Evolutionary conservation across 2,329 filamentous ascomycete species (phyloP).

Genomic region (Chrysoporthe deuterocubensis): DNA sequence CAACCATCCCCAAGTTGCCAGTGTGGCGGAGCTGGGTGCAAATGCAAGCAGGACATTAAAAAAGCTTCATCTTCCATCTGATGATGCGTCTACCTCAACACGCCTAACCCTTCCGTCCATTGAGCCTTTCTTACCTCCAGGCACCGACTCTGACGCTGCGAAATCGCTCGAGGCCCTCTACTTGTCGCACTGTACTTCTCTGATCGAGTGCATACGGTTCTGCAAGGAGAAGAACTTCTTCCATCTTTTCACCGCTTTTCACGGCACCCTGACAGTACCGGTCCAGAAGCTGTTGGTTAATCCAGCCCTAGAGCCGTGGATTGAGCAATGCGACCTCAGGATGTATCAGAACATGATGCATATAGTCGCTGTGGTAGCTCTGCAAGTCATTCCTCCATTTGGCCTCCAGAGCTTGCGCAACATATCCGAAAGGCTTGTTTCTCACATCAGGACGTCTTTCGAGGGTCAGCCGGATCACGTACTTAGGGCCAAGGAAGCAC

Average conservation of each 20-base stretch:
- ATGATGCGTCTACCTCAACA: constrained; percentile 66
- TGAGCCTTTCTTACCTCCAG: constrained; percentile 75
- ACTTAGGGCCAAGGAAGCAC: constrained; percentile 82
- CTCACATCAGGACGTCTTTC: constrained; percentile 84
- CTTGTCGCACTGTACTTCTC: constrained; percentile 89
- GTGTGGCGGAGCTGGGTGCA: constrained; percentile 62
- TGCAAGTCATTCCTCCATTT: constrained; percentile 87
- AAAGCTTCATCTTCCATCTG: constrained; percentile 63
- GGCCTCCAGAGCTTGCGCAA: constrained; percentile 86
- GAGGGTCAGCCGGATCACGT: constrained; percentile 85
- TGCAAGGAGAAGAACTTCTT: constrained; percentile 98
- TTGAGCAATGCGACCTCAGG: constrained; percentile 91
- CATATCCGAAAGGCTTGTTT: constrained; percentile 80
- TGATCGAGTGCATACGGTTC: constrained; percentile 93
- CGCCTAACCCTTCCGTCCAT: constrained; percentile 84
- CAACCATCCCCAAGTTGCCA: constrained; percentile 59
- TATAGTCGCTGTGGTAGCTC: constrained; percentile 83
- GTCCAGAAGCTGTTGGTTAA: constrained; percentile 91
- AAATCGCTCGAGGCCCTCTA: constrained; percentile 87
- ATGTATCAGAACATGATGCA: constrained; percentile 98
- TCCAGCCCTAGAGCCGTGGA: constrained; percentile 83
- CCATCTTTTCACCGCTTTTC: constrained; percentile 91
- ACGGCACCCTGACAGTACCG: constrained; percentile 93
- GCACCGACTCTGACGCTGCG: constrained; percentile 85
- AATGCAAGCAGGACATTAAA: constrained; percentile 62